phyloP scores from a whole-genome alignment of 371 early-diverging fungal genomes.

The Rhizopus arrhizus region DNA sequence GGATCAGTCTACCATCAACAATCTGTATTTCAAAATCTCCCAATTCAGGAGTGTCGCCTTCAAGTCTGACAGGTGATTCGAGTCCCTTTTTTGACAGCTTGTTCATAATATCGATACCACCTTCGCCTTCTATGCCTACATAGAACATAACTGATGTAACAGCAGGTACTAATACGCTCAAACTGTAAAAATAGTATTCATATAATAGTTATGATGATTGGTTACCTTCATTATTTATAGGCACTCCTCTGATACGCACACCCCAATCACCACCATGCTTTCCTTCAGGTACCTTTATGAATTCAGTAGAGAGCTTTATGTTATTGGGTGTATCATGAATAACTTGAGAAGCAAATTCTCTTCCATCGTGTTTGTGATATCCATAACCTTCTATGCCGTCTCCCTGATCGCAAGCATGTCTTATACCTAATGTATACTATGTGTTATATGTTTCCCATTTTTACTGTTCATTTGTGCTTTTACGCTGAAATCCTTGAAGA shows the following conservation, averaged over 20 bases:
- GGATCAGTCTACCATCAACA: slow-evolving; percentile 45
- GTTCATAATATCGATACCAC: slow-evolving; percentile 57
- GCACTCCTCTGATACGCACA: slow-evolving; percentile 77
- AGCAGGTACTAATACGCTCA: slow-evolving; percentile 20
- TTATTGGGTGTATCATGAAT: slow-evolving; percentile 75
- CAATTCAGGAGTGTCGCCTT: slow-evolving; percentile 64
- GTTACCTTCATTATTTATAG: slow-evolving; percentile 46
- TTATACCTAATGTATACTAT: slow-evolving; percentile 56
- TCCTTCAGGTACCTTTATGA: slow-evolving; percentile 73
- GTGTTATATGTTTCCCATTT: slow-evolving; percentile 3
- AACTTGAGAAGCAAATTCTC: slow-evolving; percentile 76
- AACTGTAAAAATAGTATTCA: not conserved
- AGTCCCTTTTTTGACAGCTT: slow-evolving; percentile 47
- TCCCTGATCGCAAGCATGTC: slow-evolving; percentile 88
- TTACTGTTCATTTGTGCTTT: not conserved
- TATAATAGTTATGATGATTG: not conserved
- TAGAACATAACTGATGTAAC: slow-evolving; percentile 61
- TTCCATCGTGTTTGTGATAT: slow-evolving; percentile 88
- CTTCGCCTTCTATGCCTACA: slow-evolving; percentile 70
- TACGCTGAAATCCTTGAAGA: slow-evolving; percentile 60
- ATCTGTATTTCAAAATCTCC: slow-evolving; percentile 68
- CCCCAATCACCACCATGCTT: slow-evolving; percentile 85
- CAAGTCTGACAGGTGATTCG: slow-evolving; percentile 46
- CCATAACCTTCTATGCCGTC: slow-evolving; percentile 81
- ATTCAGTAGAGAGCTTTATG: slow-evolving; percentile 77